Conservation (phyloP, 768 basidiomycete species). For the Trichaptum fuscoviolaceum region DNA sequence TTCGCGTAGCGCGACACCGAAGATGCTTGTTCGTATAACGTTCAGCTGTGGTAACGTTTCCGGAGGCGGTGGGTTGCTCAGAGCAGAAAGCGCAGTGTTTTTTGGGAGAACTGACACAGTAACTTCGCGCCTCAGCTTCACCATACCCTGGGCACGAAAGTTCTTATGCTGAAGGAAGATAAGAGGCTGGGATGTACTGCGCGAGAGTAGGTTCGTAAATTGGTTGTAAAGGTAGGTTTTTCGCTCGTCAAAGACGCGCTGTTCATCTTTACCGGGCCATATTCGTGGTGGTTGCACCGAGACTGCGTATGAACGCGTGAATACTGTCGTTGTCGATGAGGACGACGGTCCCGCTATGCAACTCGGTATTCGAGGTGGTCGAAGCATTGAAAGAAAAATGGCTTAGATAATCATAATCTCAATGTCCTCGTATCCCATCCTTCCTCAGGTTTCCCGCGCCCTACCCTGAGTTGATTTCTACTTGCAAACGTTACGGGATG, state of each 20-base stretch:
- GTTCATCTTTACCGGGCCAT: slow-evolving; percentile 47
- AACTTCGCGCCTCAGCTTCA: slow-evolving; percentile 66
- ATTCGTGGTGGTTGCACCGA: slow-evolving; percentile 47
- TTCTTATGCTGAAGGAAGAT: slow-evolving; percentile 77
- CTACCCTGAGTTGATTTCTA: not conserved
- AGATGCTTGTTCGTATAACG: slow-evolving; percentile 70
- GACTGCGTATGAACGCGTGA: slow-evolving; percentile 47
- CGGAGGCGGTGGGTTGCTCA: slow-evolving; percentile 26
- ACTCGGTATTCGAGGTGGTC: not conserved
- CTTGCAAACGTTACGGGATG: not conserved
- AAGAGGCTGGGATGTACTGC: slow-evolving; percentile 52
- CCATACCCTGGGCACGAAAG: slow-evolving; percentile 62
- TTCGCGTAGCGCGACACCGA: slow-evolving; percentile 72
- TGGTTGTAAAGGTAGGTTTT: slow-evolving; percentile 79
- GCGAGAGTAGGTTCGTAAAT: slow-evolving; percentile 67
- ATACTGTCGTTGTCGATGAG: not conserved
- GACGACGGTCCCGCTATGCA: not conserved
- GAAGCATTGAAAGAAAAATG: not conserved
- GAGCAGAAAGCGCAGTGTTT: slow-evolving; percentile 23
- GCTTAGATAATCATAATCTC: not conserved
- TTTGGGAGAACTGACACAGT: slow-evolving; percentile 44
- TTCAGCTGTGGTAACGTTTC: slow-evolving; percentile 48
- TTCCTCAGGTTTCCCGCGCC: not conserved
- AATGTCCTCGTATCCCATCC: not conserved
- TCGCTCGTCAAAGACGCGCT: slow-evolving; percentile 71